Base-by-base conservation (phyloP, 345 rosid species). In the Salix caprea region DNA sequence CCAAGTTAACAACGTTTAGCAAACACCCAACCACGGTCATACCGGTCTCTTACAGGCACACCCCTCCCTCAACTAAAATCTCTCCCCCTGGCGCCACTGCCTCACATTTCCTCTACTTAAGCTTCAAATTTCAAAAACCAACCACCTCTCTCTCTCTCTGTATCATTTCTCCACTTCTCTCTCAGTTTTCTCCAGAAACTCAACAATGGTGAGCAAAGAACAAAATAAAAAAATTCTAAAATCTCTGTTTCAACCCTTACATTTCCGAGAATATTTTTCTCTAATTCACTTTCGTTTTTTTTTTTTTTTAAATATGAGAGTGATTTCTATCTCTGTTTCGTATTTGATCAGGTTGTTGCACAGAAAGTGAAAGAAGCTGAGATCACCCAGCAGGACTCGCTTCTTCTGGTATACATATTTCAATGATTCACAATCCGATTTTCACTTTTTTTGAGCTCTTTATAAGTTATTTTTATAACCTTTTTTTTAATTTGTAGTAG, bases 371-470 rank as follows among this genome's bases (percentile, higher is more conserved):
- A 91, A 70, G 97, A 96, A 87, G 86, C 98, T 12, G 95, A 92
- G 88, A 94, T 96, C 86, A 94, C 97, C 6, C 97, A 94, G 78
- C 98, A 94, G 87, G 95, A 94, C 82, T 96, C 97, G n/a, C 97
- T 96, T 76, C 99, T 94, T 73, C 89, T 96, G 92, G 98, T 96
- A 87, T 40, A 62, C 58, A n/a, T 70, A 24, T 24, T 30, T 30
- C 15, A 81, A 70, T 60, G 28, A 11, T 56, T 15, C 42, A 70
- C 62, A 48, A 26, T 48, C 15, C 36, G 9, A 42, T 72, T 72
- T 32, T 7, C 36, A 50, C 28, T 44, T 21, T 40, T 40, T 68
- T 78, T 30, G 60, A 40, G 64, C 28, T 28, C 23, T 26, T 24
- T 13, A 60, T 44, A 46, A 46, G 50, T 46, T 46, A 1, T 46